phyloP scores from a whole-genome alignment of 1,139 yeast species.

The Diutina pseudorugosa region DNA sequence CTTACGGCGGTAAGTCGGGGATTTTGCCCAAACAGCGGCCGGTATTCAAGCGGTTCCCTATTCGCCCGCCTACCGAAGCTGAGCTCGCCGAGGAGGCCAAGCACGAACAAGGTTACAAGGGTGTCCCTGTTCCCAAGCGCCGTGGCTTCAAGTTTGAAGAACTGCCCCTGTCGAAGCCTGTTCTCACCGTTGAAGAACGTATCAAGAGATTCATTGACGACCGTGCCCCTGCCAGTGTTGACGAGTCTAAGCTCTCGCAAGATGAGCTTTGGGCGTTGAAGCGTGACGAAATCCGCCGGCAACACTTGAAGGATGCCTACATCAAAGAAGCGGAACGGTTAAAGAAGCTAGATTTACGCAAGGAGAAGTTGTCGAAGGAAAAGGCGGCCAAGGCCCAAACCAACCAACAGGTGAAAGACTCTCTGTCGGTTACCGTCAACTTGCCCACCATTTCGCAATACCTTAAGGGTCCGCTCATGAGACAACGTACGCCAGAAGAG shows the following conservation, averaged over 20 bases:
- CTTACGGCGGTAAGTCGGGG: constrained; percentile 66
- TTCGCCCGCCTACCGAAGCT: constrained; percentile 34
- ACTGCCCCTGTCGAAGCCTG: constrained; percentile 36
- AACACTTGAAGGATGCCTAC: constrained; percentile 58
- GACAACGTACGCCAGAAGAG: constrained; percentile 55
- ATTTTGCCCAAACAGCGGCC: constrained; percentile 68
- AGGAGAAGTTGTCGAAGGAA: background rate
- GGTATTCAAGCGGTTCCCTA: constrained; percentile 49
- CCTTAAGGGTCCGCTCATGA: constrained; percentile 56
- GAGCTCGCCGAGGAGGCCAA: constrained; percentile 31
- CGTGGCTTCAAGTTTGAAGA: constrained; percentile 30
- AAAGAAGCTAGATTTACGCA: background rate
- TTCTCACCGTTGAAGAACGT: constrained; percentile 45
- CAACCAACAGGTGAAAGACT: background rate
- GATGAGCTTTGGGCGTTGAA: constrained; percentile 43
- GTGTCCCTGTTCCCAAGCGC: constrained; percentile 59
- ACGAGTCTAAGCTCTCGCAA: constrained; percentile 23
- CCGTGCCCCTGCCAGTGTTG: constrained; percentile 18
- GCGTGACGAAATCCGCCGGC: constrained; percentile 61
- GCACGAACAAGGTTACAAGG: constrained; percentile 55
- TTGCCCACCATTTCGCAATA: constrained; percentile 70
- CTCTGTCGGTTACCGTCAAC: constrained; percentile 38
- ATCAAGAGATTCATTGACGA: constrained; percentile 41
- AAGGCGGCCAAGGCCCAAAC: background rate
- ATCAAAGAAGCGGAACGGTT: constrained; percentile 13